phyloP scores from a whole-genome alignment of 176 grass and related monocot species.

The Ananas comosus region DNA sequence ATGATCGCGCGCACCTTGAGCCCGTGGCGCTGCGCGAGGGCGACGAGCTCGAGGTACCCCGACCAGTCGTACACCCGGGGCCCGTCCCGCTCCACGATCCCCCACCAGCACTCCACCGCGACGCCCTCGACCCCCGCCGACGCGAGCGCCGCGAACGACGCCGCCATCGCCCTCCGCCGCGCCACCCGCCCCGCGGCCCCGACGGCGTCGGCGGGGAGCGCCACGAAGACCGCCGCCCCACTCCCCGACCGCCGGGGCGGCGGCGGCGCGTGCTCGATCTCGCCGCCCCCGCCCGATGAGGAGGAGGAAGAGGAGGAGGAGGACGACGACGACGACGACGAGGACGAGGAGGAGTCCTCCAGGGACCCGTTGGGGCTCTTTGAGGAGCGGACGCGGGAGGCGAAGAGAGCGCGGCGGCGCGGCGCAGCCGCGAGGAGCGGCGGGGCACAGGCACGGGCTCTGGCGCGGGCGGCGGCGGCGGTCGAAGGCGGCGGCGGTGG shows the following conservation, averaged over 20 bases:
- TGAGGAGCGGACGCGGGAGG: conserved; percentile 21
- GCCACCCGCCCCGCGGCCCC: conserved; percentile 34
- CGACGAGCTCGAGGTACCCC: conserved; percentile 51
- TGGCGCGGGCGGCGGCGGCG: conserved; percentile 8
- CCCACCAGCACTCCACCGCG: conserved; percentile 63
- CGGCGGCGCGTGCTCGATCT: conserved; percentile 38
- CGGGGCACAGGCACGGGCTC: conserved; percentile 5
- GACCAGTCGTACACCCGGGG: conserved; percentile 57
- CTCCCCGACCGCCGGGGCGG: conserved; percentile 19
- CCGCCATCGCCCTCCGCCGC: conserved; percentile 44
- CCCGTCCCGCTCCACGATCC: conserved; percentile 45
- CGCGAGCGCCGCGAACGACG: conserved; percentile 53
- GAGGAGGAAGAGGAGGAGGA: neutral
- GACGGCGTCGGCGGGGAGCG: conserved; percentile 55
- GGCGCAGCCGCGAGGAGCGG: neutral
- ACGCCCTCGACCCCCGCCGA: conserved; percentile 48
- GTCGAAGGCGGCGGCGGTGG: conserved; percentile 14
- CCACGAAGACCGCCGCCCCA: conserved; percentile 44
- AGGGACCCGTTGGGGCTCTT: conserved; percentile 7
- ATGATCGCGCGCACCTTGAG: conserved; percentile 69
- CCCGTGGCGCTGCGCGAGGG: conserved; percentile 37
- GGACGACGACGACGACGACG: no score
- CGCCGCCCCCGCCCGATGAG: conserved; percentile 25
- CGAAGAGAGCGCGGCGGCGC: conserved; percentile 12
- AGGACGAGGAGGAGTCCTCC: conserved; percentile 4